Conservation (phyloP, 2,329 filamentous ascomycete species). For the Cladophialophora yegresii region DNA sequence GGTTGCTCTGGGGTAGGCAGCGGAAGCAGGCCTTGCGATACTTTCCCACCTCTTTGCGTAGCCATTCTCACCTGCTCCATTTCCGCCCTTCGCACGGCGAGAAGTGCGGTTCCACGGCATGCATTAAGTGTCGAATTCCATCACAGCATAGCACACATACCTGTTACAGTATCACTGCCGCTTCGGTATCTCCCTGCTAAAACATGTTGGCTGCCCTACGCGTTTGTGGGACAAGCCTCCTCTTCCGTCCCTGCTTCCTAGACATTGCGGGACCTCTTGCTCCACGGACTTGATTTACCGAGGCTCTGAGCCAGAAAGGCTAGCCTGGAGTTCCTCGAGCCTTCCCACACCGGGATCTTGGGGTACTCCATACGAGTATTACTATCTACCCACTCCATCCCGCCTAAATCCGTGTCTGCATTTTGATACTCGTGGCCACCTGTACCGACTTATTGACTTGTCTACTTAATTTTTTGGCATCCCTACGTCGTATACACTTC, state of each 20-base stretch:
- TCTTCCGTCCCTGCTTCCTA: neutral
- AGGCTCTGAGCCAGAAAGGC: neutral
- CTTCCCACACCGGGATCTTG: neutral
- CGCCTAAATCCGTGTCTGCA: neutral
- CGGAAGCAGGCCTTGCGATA: neutral
- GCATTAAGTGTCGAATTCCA: neutral
- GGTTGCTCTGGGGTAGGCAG: neutral
- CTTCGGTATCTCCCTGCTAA: neutral
- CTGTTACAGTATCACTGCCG: neutral
- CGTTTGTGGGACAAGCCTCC: neutral
- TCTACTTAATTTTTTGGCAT: neutral
- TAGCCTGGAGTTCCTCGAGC: neutral
- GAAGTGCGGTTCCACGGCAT: neutral
- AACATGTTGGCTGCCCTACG: neutral
- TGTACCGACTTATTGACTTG: neutral
- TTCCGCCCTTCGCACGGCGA: neutral
- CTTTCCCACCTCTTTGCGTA: neutral
- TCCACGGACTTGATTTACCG: neutral
- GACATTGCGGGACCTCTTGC: neutral
- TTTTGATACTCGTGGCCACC: neutral
- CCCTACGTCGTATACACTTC: too few species aligned
- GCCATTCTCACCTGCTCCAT: neutral
- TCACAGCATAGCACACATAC: neutral
- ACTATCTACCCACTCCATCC: neutral
- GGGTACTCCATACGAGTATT: neutral